Evolutionary conservation across 176 grass and related monocot genomes (phyloP).

Genomic region (Coix lacrymajobi): DNA sequence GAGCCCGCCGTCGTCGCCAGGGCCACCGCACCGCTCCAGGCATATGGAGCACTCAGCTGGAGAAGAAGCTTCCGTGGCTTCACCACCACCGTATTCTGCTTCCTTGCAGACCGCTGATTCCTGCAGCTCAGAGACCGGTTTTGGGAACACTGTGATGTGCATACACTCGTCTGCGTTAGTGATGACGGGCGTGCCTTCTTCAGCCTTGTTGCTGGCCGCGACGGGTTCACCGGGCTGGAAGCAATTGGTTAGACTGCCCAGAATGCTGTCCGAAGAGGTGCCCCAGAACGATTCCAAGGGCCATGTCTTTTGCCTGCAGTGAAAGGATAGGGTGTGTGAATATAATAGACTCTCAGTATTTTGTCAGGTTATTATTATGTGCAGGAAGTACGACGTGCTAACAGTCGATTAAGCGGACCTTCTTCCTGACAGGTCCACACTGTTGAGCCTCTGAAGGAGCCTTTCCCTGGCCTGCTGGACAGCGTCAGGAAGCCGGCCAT

Average conservation of each 20-base stretch:
- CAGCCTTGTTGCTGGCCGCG: background rate
- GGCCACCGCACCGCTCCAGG: constrained; percentile 38
- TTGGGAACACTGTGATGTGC: background rate
- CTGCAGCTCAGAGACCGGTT: background rate
- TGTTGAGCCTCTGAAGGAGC: constrained; percentile 58
- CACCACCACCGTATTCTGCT: background rate
- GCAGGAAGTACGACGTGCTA: background rate
- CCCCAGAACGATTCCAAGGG: background rate
- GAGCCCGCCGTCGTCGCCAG: background rate
- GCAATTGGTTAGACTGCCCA: constrained; percentile 17
- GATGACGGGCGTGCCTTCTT: background rate
- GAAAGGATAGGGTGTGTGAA: background rate
- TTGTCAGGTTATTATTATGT: background rate
- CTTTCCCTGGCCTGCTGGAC: constrained; percentile 68
- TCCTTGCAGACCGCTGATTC: constrained; percentile 1
- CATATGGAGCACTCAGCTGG: constrained; percentile 63
- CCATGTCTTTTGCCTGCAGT: constrained; percentile 33
- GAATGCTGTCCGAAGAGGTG: constrained; percentile 9
- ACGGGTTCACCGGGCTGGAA: constrained; percentile 1
- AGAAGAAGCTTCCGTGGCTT: background rate
- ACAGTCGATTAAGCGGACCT: background rate
- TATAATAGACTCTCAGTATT: background rate
- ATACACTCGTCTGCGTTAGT: background rate
- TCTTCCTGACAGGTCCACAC: constrained; percentile 51
- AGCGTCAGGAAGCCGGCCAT: constrained; percentile 58